Conservation (phyloP, 257 asterid genomes). For the Solanum chaucha region DNA sequence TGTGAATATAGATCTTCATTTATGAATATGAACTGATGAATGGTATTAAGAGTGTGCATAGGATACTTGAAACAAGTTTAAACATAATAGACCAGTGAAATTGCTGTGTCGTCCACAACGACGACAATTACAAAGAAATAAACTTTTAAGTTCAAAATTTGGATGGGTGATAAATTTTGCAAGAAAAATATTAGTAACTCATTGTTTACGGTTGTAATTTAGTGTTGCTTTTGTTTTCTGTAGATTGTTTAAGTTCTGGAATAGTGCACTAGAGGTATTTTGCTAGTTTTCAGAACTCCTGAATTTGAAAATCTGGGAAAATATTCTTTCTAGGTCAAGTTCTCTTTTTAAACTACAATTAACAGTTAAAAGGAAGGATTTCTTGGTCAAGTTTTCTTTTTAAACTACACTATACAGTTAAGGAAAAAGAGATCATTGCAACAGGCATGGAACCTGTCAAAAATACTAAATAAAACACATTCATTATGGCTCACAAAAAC, state of each 20-base stretch:
- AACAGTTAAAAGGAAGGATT: background rate
- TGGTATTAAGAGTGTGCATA: background rate
- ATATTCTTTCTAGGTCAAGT: background rate
- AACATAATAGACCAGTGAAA: background rate
- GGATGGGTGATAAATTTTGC: background rate
- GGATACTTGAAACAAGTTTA: background rate
- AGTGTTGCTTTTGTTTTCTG: background rate
- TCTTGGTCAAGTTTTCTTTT: background rate
- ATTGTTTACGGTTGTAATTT: background rate
- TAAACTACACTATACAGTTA: background rate
- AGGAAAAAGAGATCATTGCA: background rate
- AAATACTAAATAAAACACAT: background rate
- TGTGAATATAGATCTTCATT: background rate
- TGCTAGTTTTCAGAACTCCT: background rate
- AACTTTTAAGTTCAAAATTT: background rate
- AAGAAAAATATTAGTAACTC: background rate
- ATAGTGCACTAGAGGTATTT: background rate
- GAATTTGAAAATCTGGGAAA: background rate
- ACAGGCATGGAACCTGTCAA: background rate
- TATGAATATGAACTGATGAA: background rate
- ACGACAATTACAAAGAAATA: background rate
- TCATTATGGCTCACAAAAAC: background rate
- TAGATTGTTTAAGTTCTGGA: background rate
- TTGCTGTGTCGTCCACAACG: background rate
- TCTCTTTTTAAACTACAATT: background rate